Evolutionary conservation across 495 filamentous ascomycete genomes (phyloP).

Genomic region (Filosporella fistucella): DNA sequence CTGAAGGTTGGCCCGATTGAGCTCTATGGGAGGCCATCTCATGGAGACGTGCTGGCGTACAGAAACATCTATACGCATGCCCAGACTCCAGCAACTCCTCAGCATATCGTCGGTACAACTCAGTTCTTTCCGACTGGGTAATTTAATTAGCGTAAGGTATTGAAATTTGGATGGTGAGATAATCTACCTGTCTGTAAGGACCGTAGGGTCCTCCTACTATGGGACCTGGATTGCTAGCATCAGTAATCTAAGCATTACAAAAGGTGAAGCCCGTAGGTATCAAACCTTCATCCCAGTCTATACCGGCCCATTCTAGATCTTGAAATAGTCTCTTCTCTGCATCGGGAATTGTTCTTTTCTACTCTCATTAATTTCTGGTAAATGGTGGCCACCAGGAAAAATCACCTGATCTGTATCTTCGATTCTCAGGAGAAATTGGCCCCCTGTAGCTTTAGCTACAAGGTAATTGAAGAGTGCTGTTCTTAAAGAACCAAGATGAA

Average conservation of each 20-base stretch:
- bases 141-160: conserved; percentile 16
- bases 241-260: background rate
- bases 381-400: conserved; percentile 12
- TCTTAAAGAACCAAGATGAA: conserved; percentile 86
- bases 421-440: conserved; percentile 88
- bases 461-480: conserved; percentile 94
- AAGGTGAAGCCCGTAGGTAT: background rate
- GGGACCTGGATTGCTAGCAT: conserved; percentile 42
- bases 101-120: conserved; percentile 69
- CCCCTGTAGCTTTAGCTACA: conserved; percentile 78
- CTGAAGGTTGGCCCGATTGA: conserved; percentile 53
- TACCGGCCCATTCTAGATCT: conserved; percentile 83
- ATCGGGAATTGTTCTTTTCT: conserved; percentile 74
- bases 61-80: conserved; percentile 92
- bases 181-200: conserved; percentile 76
- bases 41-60: conserved; percentile 66
- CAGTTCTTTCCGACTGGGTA: conserved; percentile 77
- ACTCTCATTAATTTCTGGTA: conserved; percentile 23
- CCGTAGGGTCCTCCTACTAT: conserved; percentile 72
- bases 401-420: conserved; percentile 93
- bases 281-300: conserved; percentile 90
- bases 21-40: conserved; percentile 55
- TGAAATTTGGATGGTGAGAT: background rate
- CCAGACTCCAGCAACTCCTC: conserved; percentile 63
- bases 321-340: conserved; percentile 72